phyloP scores from a whole-genome alignment of 169 alveolate genomes.

The Eimeria tenella region DNA sequence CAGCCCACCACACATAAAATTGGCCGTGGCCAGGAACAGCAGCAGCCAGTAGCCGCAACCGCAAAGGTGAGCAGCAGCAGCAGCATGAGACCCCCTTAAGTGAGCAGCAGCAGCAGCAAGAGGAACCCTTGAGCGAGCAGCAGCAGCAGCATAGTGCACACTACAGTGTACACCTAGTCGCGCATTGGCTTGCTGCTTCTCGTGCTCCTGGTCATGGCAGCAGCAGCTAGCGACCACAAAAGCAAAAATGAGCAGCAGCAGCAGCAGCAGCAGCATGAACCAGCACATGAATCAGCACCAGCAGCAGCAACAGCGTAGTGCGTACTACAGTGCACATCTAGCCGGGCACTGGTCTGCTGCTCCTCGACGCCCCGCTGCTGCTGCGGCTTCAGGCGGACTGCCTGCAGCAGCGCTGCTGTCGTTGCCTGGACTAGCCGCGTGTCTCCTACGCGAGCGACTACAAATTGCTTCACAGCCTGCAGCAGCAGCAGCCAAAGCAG shows the following conservation, averaged over 20 bases:
- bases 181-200: no score
- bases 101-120: not conserved
- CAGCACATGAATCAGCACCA: not conserved
- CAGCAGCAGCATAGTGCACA: not conserved
- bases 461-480: constrained; percentile 71
- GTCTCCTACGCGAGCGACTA: constrained; percentile 67
- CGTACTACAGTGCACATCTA: constrained; percentile 38
- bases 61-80: not conserved
- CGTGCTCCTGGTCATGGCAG: constrained; percentile 21
- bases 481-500: not conserved
- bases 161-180: not conserved
- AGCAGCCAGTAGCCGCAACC: not conserved
- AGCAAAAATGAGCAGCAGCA: not conserved
- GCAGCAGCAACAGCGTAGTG: not conserved
- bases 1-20: not conserved
- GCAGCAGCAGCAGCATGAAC: not conserved
- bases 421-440: constrained; percentile 64
- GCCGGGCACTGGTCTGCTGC: constrained; percentile 48
- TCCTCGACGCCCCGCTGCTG: constrained; percentile 33
- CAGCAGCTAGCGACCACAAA: not conserved
- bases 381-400: constrained; percentile 20
- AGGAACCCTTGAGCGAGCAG: not conserved
- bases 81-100: not conserved
- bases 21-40: not conserved
- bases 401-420: constrained; percentile 55